Evolutionary conservation across 768 basidiomycete species (phyloP), one percentile per base, ranked within the genome.

Genomic region (Leccinellum albellum): DNA sequence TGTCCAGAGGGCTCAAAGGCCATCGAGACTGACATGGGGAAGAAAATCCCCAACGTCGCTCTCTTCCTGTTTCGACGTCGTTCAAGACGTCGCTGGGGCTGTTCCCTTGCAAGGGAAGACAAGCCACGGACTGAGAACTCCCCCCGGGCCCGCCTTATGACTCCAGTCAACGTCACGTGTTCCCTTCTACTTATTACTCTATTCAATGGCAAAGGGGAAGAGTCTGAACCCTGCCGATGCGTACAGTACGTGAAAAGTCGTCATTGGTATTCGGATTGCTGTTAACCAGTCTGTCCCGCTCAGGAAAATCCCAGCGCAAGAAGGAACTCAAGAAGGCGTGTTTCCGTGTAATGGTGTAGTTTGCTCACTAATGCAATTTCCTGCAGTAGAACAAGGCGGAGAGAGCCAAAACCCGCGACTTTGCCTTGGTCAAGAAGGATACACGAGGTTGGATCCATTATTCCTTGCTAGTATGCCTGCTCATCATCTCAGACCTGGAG

Each of bases 161-260:
- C 67, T 70, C 70, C 47, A 28, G 23, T 32, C 42, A 8, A 4
- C 17, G 62, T 69, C 71, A 71, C 71, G 71, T 73, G 71, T 54
- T 45, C 7, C 32, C 13, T 3, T 45, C 54, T 33, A n/a, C 5
- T 3, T 0, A 10, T 15, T 2, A 26, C 24, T 7, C 9, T 1
- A 42, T 42, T 5, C 6, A 37, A 94, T 95, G 93, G 86, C 82
- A 13, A 96, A 95, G 74, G 85, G 83, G 24, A 96, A 94, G 70
- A 85, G 79, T 56, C 70, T 86, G 57, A 99, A 99, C 69, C 96
- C 96, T 24, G 96, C 91, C n/a, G 96, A 99, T 69, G 88, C 96
- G 0, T 89, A 79, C 72, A 86, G 96, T 92, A 67, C 67, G 45
- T 46, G 10, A 42, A 42, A 42, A 20, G 40, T 20, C 13, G n/a